Percentiles rank a stretch among this genome's conserved stretches.
phyloP scores from a whole-genome alignment of 306 rosid genomes.

The Lablab purpureus region DNA sequence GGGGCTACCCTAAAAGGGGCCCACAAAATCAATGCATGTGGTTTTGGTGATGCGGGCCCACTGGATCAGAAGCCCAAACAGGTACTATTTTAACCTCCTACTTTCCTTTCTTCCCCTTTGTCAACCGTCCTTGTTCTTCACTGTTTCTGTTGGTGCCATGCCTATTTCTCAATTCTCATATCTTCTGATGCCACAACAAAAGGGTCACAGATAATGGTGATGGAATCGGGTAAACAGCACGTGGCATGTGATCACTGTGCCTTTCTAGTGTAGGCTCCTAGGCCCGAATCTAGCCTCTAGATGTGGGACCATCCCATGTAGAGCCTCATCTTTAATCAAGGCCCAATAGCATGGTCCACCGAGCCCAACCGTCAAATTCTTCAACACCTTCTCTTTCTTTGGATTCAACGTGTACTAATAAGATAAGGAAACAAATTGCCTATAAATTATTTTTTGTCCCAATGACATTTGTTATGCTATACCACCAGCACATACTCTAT shows the following conservation, averaged over 20 bases:
- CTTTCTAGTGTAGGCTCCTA: neutral
- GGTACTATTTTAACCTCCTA: slow-evolving; percentile 11
- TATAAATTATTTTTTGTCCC: too few relatives aligned
- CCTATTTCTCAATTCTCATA: slow-evolving; percentile 8
- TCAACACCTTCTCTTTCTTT: too few relatives aligned
- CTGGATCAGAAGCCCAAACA: slow-evolving; percentile 29
- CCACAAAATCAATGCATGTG: slow-evolving; percentile 47
- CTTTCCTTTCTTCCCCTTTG: slow-evolving; percentile 22
- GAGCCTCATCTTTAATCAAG: too few relatives aligned
- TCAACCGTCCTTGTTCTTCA: slow-evolving; percentile 38
- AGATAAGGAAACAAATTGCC: too few relatives aligned
- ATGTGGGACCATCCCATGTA: slow-evolving; percentile 45
- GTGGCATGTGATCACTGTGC: slow-evolving; percentile 42
- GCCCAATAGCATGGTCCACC: slow-evolving; percentile 53
- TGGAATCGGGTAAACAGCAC: slow-evolving; percentile 43
- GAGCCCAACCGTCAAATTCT: slow-evolving; percentile 12
- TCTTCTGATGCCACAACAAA: slow-evolving; percentile 32
- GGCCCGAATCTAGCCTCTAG: slow-evolving; percentile 49
- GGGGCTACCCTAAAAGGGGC: slow-evolving; percentile 12
- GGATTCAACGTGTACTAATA: too few relatives aligned
- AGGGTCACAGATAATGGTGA: slow-evolving; percentile 49
- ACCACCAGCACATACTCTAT: too few relatives aligned
- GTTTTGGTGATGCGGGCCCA: slow-evolving; percentile 36
- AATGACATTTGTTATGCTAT: too few relatives aligned
- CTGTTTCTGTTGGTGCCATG: slow-evolving; percentile 8